Evolutionary conservation across 805 yeast genomes (phyloP).

Genomic region (Yarrowia bubula): DNA sequence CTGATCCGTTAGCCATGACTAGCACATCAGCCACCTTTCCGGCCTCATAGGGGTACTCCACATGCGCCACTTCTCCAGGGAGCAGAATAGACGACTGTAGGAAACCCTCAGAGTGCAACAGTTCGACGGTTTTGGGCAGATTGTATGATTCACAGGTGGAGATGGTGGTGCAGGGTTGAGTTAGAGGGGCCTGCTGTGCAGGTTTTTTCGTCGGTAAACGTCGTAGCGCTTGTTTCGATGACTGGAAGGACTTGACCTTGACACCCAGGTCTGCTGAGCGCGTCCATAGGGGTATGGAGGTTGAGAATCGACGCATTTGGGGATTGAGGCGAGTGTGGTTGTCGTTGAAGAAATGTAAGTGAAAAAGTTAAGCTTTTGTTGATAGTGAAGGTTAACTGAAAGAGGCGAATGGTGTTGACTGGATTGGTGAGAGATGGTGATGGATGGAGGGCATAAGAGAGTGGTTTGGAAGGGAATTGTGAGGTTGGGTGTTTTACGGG

Average conservation of each 20-base stretch:
- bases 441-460: no score
- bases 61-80: slow-evolving; percentile 66
- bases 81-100: slow-evolving; percentile 46
- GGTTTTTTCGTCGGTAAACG: slow-evolving; percentile 16
- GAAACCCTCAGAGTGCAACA: slow-evolving; percentile 43
- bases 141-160: slow-evolving; percentile 74
- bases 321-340: background rate
- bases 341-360: background rate
- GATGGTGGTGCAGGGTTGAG: slow-evolving; percentile 57
- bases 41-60: slow-evolving; percentile 42
- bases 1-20: slow-evolving; percentile 71
- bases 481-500: no score
- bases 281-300: background rate
- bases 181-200: background rate
- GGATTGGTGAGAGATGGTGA: no score
- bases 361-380: no score
- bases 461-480: no score
- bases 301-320: background rate
- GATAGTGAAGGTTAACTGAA: no score
- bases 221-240: slow-evolving; percentile 22
- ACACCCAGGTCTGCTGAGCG: background rate
- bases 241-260: slow-evolving; percentile 17
- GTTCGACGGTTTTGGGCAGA: slow-evolving; percentile 46
- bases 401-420: no score
- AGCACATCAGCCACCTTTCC: slow-evolving; percentile 53